Evolutionary conservation across 2,329 filamentous ascomycete genomes (phyloP), one percentile per base, ranked within the genome.

Genomic region (Elsinoe australis): DNA sequence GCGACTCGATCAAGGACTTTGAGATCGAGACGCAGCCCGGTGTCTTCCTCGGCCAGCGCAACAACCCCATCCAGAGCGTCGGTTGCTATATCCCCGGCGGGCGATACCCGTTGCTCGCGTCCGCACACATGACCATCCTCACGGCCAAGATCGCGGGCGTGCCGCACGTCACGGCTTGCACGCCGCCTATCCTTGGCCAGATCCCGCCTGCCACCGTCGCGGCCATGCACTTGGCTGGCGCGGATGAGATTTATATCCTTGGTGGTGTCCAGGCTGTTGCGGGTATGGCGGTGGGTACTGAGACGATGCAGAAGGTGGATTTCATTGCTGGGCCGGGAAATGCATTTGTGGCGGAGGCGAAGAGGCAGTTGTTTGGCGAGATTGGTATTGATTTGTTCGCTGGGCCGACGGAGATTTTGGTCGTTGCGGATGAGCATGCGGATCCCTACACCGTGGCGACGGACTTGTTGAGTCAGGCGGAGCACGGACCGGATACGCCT

Each of bases 121-220:
- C 68, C 5, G 71, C 71, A 2, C 74, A 76, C 56, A 76, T 76
- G 74, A 76, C 73, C 2, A 74, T 76, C 38, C 56, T 75, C 3
- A 76, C 73, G 0, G 73, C 73, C 17, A 76, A 76, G 54, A 70
- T 71, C 3, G 73, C 74, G 4, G 74, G 74, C 2, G 72, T 76
- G 1, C 61, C 61, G 10, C 71, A 71, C 0, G 72, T 69, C 7
- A 75, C 61, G 3, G 74, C 74, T 56, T 78, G 74, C 0, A 72
- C 70, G 2, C 74, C 73, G 14, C 71, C 73, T 1, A 76, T 61
- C 34, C 76, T 64, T 53, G 74, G 73, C 26, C 63, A 73, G 53
- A 76, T 75, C 19, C 68, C 67, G 53, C 75, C 72, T 2, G 72
- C 72, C 0, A 72, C 71, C 1, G 72, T 72, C 2, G 71, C 58